Percentiles rank a stretch among this genome's conserved stretches.
These are phyloP conservation scores for Dichotomopilus funicola DNA, from an alignment of 2,329 filamentous ascomycete species.

Conservation along the genomic window DNA sequence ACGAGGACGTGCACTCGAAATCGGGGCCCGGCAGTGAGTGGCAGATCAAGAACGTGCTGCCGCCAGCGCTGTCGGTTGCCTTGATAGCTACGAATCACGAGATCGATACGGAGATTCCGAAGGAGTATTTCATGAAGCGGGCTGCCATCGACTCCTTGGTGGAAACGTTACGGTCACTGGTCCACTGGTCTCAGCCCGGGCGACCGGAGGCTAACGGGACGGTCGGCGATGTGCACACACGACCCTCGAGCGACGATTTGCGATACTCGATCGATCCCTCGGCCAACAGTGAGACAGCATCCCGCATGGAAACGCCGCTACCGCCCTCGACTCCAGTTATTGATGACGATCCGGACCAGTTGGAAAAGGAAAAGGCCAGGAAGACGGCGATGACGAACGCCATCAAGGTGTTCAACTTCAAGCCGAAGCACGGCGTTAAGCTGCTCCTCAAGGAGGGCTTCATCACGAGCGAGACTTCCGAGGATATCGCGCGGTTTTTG, in stretches of 20 bases:
- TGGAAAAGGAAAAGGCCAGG: constrained; percentile 90
- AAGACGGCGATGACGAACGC: constrained; percentile 90
- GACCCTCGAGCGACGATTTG: constrained; percentile 48
- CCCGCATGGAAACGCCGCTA: constrained; percentile 53
- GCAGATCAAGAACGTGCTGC: constrained; percentile 78
- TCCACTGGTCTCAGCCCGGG: constrained; percentile 75
- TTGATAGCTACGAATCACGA: constrained; percentile 59
- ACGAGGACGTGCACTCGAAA: constrained; percentile 69
- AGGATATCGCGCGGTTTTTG: constrained; percentile 80
- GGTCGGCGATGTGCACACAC: constrained; percentile 43
- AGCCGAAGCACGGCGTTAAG: constrained; percentile 91
- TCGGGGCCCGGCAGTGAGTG: constrained; percentile 62
- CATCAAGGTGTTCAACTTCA: constrained; percentile 92
- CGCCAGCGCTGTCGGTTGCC: constrained; percentile 76
- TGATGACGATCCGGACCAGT: constrained; percentile 85
- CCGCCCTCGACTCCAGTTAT: constrained; percentile 60
- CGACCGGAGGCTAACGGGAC: constrained; percentile 54
- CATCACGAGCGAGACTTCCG: constrained; percentile 68
- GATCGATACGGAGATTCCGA: constrained; percentile 65
- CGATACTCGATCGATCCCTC: constrained; percentile 73
- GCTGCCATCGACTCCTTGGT: constrained; percentile 83
- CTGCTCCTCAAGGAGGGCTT: constrained; percentile 77
- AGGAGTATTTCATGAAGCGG: constrained; percentile 87
- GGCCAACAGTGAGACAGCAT: constrained; percentile 48
- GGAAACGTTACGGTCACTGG: constrained; percentile 79